phyloP scores from a whole-genome alignment of 2,329 filamentous ascomycete species.

The Stromatinia cepivora region DNA sequence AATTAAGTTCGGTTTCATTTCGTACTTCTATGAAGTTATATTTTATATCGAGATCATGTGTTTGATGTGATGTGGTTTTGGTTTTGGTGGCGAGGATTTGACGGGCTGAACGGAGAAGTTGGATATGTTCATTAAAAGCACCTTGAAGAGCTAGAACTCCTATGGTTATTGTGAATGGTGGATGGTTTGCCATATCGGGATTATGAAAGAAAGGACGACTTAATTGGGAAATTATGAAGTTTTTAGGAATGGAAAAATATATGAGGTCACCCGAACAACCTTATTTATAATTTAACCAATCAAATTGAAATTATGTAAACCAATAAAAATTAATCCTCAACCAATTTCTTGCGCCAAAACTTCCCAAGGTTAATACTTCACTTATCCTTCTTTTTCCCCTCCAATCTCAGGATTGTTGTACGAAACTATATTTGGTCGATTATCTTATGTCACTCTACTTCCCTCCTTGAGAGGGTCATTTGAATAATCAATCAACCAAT shows the following conservation, averaged over 20 bases:
- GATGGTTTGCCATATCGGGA: background rate
- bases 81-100: conserved; percentile 44
- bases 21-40: conserved; percentile 72
- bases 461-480: conserved; percentile 39
- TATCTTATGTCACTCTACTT: conserved; percentile 31
- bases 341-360: background rate
- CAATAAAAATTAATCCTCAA: conserved; percentile 21
- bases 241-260: background rate
- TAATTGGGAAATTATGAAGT: background rate
- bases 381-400: background rate
- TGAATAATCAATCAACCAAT: conserved; percentile 8
- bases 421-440: background rate
- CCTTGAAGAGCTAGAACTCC: conserved; percentile 80
- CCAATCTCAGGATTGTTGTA: conserved; percentile 21
- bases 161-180: conserved; percentile 46
- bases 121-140: conserved; percentile 86
- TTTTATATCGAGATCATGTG: conserved; percentile 21
- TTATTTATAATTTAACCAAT: conserved; percentile 1
- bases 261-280: conserved; percentile 16
- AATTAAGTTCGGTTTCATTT: conserved; percentile 66
- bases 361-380: background rate
- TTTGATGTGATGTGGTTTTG: background rate
- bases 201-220: background rate
- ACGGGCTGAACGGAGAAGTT: conserved; percentile 70
- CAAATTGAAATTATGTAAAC: background rate